These are phyloP conservation scores for Henningerozyma blattae DNA, from an alignment of 805 yeast genomes.

Conservation along the genomic window DNA sequence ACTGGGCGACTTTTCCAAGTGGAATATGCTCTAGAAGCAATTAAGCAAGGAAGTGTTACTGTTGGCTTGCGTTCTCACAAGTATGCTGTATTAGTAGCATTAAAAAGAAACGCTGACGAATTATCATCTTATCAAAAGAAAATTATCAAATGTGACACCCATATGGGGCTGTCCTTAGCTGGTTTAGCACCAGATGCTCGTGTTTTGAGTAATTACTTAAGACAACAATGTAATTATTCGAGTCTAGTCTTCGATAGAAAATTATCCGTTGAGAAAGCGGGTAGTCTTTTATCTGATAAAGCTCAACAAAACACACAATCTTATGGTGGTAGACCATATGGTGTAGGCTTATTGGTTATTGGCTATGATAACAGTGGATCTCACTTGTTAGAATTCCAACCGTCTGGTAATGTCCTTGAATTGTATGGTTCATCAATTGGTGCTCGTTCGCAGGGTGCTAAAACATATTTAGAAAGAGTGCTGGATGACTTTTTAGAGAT, in stretches of 20 bases:
- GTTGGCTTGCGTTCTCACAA: conserved; percentile 82
- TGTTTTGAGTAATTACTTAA: conserved; percentile 74
- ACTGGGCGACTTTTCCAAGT: conserved; percentile 97
- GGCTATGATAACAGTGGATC: conserved; percentile 94
- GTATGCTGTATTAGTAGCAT: conserved; percentile 84
- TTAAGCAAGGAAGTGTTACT: conserved; percentile 95
- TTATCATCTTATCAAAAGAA: conserved; percentile 94
- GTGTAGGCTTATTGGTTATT: conserved; percentile 83
- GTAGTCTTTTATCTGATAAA: conserved; percentile 79
- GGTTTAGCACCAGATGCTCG: conserved; percentile 98
- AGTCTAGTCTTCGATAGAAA: conserved; percentile 80
- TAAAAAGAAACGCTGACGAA: conserved; percentile 95
- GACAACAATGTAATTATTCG: conserved; percentile 85
- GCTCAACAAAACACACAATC: conserved; percentile 95
- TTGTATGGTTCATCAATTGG: conserved; percentile 93
- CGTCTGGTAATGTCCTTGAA: conserved; percentile 88
- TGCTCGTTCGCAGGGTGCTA: conserved; percentile 96
- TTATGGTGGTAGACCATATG: conserved; percentile 95
- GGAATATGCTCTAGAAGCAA: conserved; percentile 94
- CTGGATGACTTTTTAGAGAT: conserved; percentile 53
- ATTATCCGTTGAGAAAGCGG: conserved; percentile 72
- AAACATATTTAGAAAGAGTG: conserved; percentile 87
- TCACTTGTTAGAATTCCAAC: conserved; percentile 89
- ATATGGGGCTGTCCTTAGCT: conserved; percentile 89
- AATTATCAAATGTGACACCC: conserved; percentile 81